These are phyloP conservation scores for Kuraishia ogatae DNA, from an alignment of 805 yeast species.

Conservation along the genomic window DNA sequence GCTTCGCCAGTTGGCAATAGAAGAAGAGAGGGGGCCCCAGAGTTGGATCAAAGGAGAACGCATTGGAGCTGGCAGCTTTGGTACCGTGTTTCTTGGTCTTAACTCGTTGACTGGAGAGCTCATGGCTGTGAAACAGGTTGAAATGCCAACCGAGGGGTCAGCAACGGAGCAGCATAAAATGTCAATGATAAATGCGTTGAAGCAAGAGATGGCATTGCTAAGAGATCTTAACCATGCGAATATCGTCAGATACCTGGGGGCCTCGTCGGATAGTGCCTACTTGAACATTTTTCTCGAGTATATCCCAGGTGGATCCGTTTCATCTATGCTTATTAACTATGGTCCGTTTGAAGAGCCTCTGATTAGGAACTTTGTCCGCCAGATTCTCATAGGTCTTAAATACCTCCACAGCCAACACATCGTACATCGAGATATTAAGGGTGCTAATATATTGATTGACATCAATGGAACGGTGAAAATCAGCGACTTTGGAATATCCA, in stretches of 20 bases:
- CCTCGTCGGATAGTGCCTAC: slow-evolving; percentile 61
- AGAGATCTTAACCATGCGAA: slow-evolving; percentile 82
- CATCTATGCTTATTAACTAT: slow-evolving; percentile 45
- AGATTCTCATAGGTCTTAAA: slow-evolving; percentile 45
- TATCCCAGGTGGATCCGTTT: slow-evolving; percentile 40
- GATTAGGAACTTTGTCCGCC: slow-evolving; percentile 44
- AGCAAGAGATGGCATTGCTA: slow-evolving; percentile 71
- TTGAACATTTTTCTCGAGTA: slow-evolving; percentile 66
- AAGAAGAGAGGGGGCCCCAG: slow-evolving; percentile 49
- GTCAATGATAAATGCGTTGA: slow-evolving; percentile 68
- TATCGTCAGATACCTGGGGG: slow-evolving; percentile 87
- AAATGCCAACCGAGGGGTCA: slow-evolving; percentile 36
- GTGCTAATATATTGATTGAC: slow-evolving; percentile 54
- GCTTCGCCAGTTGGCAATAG: slow-evolving; percentile 23
- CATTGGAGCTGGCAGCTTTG: slow-evolving; percentile 93
- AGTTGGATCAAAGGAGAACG: slow-evolving; percentile 91
- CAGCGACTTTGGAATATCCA: slow-evolving; percentile 61
- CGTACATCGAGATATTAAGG: slow-evolving; percentile 57
- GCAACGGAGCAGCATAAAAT: slow-evolving; percentile 21
- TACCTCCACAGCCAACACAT: slow-evolving; percentile 50
- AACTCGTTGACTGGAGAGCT: slow-evolving; percentile 88
- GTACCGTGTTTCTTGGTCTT: slow-evolving; percentile 87
- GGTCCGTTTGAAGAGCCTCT: slow-evolving; percentile 58
- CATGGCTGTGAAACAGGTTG: slow-evolving; percentile 96
- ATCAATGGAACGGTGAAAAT: slow-evolving; percentile 55